These are phyloP conservation scores for Rhodamnia rubescens DNA, from an alignment of 345 rosid species.

Conservation along the genomic window DNA sequence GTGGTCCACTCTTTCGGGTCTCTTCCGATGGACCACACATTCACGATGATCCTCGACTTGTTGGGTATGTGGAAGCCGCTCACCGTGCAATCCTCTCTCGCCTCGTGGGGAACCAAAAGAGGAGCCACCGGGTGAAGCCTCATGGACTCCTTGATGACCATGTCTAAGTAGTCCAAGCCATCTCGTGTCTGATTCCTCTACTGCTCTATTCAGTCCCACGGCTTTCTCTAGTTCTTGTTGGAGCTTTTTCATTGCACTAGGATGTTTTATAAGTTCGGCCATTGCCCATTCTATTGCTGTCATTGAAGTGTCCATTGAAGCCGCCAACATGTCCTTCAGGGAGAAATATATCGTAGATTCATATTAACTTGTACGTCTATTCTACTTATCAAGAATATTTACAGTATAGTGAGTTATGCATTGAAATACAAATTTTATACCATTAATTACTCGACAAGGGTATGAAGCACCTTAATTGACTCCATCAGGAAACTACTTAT, in stretches of 20 bases:
- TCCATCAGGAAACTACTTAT: background rate
- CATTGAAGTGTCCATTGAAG: slow-evolving; percentile 19
- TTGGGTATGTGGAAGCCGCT: slow-evolving; percentile 23
- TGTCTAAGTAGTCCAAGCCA: slow-evolving; percentile 14
- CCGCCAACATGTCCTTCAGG: slow-evolving; percentile 16
- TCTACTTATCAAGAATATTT: background rate
- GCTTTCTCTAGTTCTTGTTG: slow-evolving; percentile 23
- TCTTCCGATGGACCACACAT: slow-evolving; percentile 31
- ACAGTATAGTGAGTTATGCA: background rate
- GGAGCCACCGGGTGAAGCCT: slow-evolving; percentile 39
- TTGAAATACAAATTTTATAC: background rate
- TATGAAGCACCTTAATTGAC: background rate
- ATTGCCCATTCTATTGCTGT: slow-evolving; percentile 24
- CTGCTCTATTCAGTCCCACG: slow-evolving; percentile 29
- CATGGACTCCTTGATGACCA: slow-evolving; percentile 36
- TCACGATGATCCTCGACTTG: slow-evolving; percentile 15
- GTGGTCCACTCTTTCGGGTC: slow-evolving; percentile 18
- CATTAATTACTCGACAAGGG: background rate
- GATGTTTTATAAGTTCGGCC: slow-evolving; percentile 26
- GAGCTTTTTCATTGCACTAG: slow-evolving; percentile 16
- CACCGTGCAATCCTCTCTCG: slow-evolving; percentile 15
- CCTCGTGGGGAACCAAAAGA: slow-evolving; percentile 9
- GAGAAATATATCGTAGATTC: background rate
- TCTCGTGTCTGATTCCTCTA: slow-evolving; percentile 37
- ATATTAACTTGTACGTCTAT: background rate